phyloP scores from a whole-genome alignment of 2,329 filamentous ascomycete species.

The Fusarium guadeloupense region DNA sequence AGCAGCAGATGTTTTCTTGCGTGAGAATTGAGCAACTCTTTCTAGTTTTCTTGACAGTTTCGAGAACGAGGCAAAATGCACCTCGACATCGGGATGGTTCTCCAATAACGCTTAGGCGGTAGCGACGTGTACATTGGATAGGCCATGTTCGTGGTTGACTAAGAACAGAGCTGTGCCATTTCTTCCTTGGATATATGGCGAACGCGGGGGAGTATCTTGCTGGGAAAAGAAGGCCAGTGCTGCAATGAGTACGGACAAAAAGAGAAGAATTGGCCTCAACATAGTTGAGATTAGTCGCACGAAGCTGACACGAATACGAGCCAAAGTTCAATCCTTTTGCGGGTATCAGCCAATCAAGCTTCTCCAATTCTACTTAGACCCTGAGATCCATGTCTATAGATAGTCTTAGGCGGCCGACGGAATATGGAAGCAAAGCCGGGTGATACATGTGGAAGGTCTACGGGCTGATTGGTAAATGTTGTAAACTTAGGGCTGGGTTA shows the following conservation, averaged over 20 bases:
- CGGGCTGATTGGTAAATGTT: too few species aligned
- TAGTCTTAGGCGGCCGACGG: too few species aligned
- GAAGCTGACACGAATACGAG: too few species aligned
- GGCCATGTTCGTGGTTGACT: slow-evolving; percentile 47
- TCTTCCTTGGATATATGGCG: slow-evolving; percentile 16
- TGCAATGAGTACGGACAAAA: slow-evolving; percentile 9
- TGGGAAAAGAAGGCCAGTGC: slow-evolving; percentile 7
- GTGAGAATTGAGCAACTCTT: slow-evolving; percentile 17
- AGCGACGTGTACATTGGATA: slow-evolving; percentile 50
- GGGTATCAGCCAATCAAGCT: too few species aligned
- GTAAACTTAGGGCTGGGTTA: too few species aligned
- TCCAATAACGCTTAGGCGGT: slow-evolving; percentile 48
- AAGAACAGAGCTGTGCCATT: slow-evolving; percentile 51
- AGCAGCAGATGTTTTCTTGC: slow-evolving; percentile 19
- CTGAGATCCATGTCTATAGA: too few species aligned
- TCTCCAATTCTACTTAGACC: too few species aligned
- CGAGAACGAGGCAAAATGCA: slow-evolving; percentile 49
- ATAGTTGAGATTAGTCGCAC: neutral
- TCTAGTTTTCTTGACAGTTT: slow-evolving; percentile 20
- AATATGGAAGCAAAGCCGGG: too few species aligned
- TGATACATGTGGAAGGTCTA: too few species aligned
- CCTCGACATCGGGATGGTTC: slow-evolving; percentile 43
- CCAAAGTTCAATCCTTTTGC: too few species aligned
- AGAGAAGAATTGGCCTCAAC: neutral
- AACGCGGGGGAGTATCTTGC: neutral